These are phyloP conservation scores for Talaromyces marneffei DNA, from an alignment of 2,329 filamentous ascomycete species.

Conservation along the genomic window DNA sequence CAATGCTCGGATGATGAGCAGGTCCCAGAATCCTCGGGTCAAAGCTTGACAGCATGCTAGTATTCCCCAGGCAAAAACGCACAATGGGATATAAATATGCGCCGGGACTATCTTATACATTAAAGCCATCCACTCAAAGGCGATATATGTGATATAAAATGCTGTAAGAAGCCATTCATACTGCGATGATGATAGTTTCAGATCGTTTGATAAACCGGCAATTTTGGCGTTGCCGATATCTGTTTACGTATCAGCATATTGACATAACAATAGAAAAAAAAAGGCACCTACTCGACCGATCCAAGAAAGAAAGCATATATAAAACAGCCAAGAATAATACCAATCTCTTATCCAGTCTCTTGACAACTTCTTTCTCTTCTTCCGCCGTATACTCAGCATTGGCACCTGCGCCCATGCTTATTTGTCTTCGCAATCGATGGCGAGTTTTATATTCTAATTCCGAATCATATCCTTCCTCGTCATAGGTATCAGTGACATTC, in stretches of 20 bases:
- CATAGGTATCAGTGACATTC: slow-evolving; percentile 15
- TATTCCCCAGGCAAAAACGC: slow-evolving; percentile 72
- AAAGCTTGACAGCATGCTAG: slow-evolving; percentile 68
- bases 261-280: background rate
- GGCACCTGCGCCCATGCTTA: background rate
- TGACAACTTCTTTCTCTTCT: slow-evolving; percentile 66
- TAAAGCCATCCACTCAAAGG: slow-evolving; percentile 62
- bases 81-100: slow-evolving; percentile 54
- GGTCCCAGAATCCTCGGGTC: slow-evolving; percentile 56
- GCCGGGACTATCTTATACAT: slow-evolving; percentile 56
- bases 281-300: slow-evolving; percentile 66
- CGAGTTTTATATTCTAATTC: slow-evolving; percentile 20
- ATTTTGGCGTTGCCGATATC: slow-evolving; percentile 60
- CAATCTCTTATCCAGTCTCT: slow-evolving; percentile 69
- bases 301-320: slow-evolving; percentile 79
- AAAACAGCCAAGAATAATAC: slow-evolving; percentile 76
- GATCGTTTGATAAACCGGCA: slow-evolving; percentile 51
- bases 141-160: slow-evolving; percentile 60
- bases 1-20: slow-evolving; percentile 41
- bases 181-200: slow-evolving; percentile 50
- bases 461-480: slow-evolving; percentile 25
- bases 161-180: slow-evolving; percentile 58
- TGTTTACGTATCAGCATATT: slow-evolving; percentile 19
- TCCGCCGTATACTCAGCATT: slow-evolving; percentile 43
- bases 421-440: slow-evolving; percentile 23